These are phyloP conservation scores for Exophiala oligosperma DNA, from an alignment of 2,329 filamentous ascomycete genomes.

Conservation along the genomic window DNA sequence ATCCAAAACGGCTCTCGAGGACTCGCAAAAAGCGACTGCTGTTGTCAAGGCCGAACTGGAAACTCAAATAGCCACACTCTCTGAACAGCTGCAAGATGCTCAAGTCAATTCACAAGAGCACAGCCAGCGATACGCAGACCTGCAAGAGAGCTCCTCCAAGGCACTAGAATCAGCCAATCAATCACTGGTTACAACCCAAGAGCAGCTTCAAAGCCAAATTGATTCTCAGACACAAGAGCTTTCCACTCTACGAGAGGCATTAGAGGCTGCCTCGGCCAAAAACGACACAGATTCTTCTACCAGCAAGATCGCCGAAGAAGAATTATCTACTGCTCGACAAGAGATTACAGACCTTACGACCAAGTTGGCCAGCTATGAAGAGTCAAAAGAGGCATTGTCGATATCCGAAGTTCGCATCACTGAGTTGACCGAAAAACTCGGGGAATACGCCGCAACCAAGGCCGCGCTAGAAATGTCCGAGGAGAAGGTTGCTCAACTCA, in stretches of 20 bases:
- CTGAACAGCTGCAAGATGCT: constrained; percentile 55
- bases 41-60: constrained; percentile 59
- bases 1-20: constrained; percentile 17
- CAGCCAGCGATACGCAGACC: constrained; percentile 17
- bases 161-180: constrained; percentile 18
- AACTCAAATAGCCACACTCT: constrained; percentile 66
- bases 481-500: constrained; percentile 16
- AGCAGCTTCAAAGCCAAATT: constrained; percentile 19
- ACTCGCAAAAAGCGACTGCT: constrained; percentile 18
- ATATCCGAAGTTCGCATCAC: constrained; percentile 11
- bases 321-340: constrained; percentile 10
- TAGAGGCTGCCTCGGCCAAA: constrained; percentile 11
- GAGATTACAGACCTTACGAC: constrained; percentile 18
- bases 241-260: constrained; percentile 8
- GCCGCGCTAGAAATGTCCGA: constrained; percentile 16
- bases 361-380: constrained; percentile 8
- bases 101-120: constrained; percentile 16
- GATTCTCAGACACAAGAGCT: constrained; percentile 17
- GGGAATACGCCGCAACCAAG: constrained; percentile 8
- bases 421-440: constrained; percentile 12
- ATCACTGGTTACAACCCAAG: constrained; percentile 7
- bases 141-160: constrained; percentile 18
- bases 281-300: constrained; percentile 13
- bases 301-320: constrained; percentile 12
- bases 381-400: constrained; percentile 12